Percentiles rank a stretch among this genome's conserved stretches.
phyloP scores from a whole-genome alignment of 805 yeast species.

The Metschnikowia peoriensis region DNA sequence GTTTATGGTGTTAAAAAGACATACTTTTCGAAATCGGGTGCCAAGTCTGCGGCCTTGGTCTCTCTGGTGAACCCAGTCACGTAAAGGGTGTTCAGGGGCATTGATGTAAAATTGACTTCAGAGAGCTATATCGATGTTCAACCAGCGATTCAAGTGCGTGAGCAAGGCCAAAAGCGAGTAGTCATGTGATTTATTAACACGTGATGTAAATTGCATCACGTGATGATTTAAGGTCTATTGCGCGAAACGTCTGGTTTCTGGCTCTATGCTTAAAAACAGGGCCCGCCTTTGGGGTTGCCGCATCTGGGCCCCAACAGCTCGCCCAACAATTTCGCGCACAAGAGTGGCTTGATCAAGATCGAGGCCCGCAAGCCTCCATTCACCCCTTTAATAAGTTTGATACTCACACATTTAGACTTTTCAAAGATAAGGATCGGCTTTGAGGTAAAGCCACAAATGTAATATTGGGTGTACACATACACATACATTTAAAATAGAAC shows the following conservation, averaged over 20 bases:
- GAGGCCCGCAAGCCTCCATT: not conserved
- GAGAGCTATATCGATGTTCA: not conserved
- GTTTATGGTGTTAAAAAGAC: constrained; percentile 26
- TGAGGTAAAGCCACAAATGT: not conserved
- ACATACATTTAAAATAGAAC: not conserved
- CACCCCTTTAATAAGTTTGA: not conserved
- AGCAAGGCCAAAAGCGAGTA: not conserved
- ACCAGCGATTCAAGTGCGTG: not conserved
- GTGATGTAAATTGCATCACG: not conserved
- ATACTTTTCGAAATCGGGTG: constrained; percentile 60
- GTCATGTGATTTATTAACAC: not conserved
- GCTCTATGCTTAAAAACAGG: no score
- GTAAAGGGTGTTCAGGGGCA: constrained; percentile 51
- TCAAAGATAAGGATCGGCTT: not conserved
- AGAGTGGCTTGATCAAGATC: not conserved
- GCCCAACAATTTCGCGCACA: constrained; percentile 7
- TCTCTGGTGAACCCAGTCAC: constrained; percentile 58
- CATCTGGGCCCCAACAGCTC: constrained; percentile 3
- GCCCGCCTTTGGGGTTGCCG: not conserved
- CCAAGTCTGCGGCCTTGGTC: constrained; percentile 54
- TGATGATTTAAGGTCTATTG: not conserved
- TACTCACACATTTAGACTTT: not conserved
- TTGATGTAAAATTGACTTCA: constrained; percentile 8
- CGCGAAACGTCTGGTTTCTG: not conserved
- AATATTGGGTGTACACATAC: not conserved